Evolutionary conservation across 1,284 basidiomycete genomes (phyloP).

Genomic region (Cystobasidium slooffiae): DNA sequence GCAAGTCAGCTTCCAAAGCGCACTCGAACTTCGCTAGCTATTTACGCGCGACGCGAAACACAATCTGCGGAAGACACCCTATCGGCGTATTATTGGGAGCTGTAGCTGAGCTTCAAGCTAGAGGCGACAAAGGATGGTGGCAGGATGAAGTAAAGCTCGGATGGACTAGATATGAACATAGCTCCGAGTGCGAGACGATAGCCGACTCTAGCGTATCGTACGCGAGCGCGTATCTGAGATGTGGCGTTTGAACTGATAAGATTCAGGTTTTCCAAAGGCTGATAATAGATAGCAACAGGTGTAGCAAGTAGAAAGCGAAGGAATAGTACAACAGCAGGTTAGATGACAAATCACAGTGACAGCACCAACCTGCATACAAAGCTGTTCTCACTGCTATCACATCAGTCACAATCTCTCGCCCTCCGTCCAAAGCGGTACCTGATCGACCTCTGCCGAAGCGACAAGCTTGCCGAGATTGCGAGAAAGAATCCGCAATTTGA

Average conservation of each 20-base stretch:
- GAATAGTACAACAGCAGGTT: no score
- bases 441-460: neutral
- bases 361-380: no score
- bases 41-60: conserved; percentile 83
- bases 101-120: conserved; percentile 66
- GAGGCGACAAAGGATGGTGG: conserved; percentile 44
- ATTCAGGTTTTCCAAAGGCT: neutral
- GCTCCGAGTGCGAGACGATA: conserved; percentile 70
- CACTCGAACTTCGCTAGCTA: conserved; percentile 75
- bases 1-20: conserved; percentile 62
- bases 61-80: conserved; percentile 94
- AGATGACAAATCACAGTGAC: no score
- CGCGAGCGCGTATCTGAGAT: conserved; percentile 77
- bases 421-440: neutral
- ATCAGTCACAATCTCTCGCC: neutral
- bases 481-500: neutral
- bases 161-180: conserved; percentile 92
- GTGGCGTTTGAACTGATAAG: conserved; percentile 4
- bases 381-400: no score
- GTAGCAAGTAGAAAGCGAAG: neutral
- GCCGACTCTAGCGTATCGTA: conserved; percentile 92
- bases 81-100: conserved; percentile 89
- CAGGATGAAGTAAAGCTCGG: conserved; percentile 61
- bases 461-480: conserved; percentile 12
- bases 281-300: neutral